Evolutionary conservation across 495 filamentous ascomycete species (phyloP).

Genomic region (Clavariopsis aquatica): DNA sequence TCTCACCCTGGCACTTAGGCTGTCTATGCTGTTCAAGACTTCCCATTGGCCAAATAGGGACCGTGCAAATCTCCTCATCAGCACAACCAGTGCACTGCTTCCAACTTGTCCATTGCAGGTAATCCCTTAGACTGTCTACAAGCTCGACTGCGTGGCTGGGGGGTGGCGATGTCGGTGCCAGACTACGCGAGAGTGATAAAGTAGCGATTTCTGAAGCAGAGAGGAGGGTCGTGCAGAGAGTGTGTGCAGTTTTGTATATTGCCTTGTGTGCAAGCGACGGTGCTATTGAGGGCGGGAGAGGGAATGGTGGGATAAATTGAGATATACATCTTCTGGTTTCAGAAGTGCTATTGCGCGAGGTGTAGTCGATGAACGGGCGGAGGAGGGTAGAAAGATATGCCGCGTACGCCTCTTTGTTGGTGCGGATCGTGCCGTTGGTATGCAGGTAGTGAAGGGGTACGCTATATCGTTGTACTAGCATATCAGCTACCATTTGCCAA

Average conservation of each 20-base stretch:
- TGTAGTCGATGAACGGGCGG: conserved; percentile 55
- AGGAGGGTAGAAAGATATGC: conserved; percentile 52
- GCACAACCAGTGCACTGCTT: conserved; percentile 59
- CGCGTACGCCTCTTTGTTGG: conserved; percentile 44
- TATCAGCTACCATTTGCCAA: conserved; percentile 64
- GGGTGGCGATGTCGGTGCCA: not conserved
- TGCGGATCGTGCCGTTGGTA: conserved; percentile 44
- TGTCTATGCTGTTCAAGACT: conserved; percentile 54
- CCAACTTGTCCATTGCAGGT: conserved; percentile 64
- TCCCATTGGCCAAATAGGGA: conserved; percentile 68
- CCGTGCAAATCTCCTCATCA: conserved; percentile 62
- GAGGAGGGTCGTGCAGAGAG: conserved; percentile 55
- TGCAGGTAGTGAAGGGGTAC: conserved; percentile 53
- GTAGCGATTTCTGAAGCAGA: conserved; percentile 38
- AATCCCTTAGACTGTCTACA: conserved; percentile 49
- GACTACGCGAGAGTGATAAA: conserved; percentile 1
- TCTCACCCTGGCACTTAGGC: conserved; percentile 50
- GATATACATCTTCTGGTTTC: conserved; percentile 53
- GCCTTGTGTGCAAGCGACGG: conserved; percentile 46
- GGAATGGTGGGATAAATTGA: conserved; percentile 49
- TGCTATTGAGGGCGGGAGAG: conserved; percentile 28
- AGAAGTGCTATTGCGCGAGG: conserved; percentile 40
- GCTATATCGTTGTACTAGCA: conserved; percentile 61
- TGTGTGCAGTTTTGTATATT: conserved; percentile 47
- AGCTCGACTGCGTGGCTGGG: conserved; percentile 9